These are phyloP conservation scores for Scolecobasidium constrictum DNA, from an alignment of 2,329 filamentous ascomycete genomes.

Conservation along the genomic window DNA sequence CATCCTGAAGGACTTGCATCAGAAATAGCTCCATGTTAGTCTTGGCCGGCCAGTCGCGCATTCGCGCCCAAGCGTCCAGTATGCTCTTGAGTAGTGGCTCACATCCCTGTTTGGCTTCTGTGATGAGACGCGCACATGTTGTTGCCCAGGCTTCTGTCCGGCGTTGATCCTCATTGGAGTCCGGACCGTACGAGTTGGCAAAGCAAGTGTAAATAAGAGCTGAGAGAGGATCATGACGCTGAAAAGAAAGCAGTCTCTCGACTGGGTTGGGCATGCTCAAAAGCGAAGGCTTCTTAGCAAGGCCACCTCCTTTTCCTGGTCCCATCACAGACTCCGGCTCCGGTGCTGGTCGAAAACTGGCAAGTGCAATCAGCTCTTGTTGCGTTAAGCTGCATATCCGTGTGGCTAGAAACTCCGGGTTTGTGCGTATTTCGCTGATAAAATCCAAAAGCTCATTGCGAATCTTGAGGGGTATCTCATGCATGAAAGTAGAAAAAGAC, in stretches of 20 bases:
- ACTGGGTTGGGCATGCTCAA: conserved; percentile 52
- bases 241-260: conserved; percentile 77
- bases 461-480: conserved; percentile 65
- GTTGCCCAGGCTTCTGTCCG: conserved; percentile 82
- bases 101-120: conserved; percentile 61
- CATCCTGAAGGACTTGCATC: conserved; percentile 88
- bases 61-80: conserved; percentile 75
- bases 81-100: conserved; percentile 76
- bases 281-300: conserved; percentile 35
- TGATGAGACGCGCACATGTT: conserved; percentile 72
- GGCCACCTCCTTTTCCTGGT: conserved; percentile 38
- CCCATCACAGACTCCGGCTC: conserved; percentile 73
- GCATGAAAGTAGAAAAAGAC: conserved; percentile 36
- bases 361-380: conserved; percentile 65
- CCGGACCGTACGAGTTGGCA: conserved; percentile 71
- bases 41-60: conserved; percentile 82
- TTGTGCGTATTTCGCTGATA: conserved; percentile 69
- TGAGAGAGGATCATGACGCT: conserved; percentile 76
- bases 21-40: conserved; percentile 88
- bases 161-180: conserved; percentile 69
- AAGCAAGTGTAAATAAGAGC: conserved; percentile 81
- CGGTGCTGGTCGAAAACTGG: conserved; percentile 66
- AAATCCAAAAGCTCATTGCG: conserved; percentile 69
- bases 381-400: conserved; percentile 66
- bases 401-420: conserved; percentile 78